A percentile compares a stretch with the other conserved stretches of the same genome.
Conservation (phyloP, 371 early-diverging fungal species). For the Rhizomucor pusillus region DNA sequence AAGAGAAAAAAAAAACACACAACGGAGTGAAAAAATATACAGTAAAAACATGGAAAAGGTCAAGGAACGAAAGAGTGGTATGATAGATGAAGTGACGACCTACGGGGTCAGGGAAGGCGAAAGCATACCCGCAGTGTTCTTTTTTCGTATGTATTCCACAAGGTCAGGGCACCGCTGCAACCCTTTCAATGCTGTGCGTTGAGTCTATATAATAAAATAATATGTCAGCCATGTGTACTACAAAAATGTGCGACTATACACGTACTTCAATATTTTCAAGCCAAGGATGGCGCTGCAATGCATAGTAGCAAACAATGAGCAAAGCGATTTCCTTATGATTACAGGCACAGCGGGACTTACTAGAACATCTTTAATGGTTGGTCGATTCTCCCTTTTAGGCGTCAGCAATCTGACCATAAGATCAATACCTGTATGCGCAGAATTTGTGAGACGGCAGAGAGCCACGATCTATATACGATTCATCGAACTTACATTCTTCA, state of each 20-base stretch:
- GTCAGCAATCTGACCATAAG: no score
- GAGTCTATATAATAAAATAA: neutral
- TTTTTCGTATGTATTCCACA: slow-evolving; percentile 3
- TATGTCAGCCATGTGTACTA: neutral
- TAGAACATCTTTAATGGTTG: slow-evolving; percentile 13
- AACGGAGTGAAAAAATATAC: neutral
- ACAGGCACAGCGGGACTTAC: no score
- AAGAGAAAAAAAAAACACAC: no score
- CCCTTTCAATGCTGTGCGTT: slow-evolving; percentile 2
- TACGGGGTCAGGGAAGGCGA: neutral
- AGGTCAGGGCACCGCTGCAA: neutral
- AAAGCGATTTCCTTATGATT: neutral
- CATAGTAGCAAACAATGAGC: neutral
- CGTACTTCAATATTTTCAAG: slow-evolving; percentile 16
- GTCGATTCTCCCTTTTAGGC: no score
- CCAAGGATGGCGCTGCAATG: slow-evolving; percentile 19
- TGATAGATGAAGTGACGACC: neutral
- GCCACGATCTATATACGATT: no score
- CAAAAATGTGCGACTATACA: neutral
- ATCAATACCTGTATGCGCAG: no score
- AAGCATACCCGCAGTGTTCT: no score
- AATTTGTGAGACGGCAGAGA: no score
- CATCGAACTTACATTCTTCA: no score
- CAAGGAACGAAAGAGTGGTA: neutral
- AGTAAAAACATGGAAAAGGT: neutral